Evolutionary conservation across 129 eudicot species (phyloP).

Genomic region (Arctium minus): DNA sequence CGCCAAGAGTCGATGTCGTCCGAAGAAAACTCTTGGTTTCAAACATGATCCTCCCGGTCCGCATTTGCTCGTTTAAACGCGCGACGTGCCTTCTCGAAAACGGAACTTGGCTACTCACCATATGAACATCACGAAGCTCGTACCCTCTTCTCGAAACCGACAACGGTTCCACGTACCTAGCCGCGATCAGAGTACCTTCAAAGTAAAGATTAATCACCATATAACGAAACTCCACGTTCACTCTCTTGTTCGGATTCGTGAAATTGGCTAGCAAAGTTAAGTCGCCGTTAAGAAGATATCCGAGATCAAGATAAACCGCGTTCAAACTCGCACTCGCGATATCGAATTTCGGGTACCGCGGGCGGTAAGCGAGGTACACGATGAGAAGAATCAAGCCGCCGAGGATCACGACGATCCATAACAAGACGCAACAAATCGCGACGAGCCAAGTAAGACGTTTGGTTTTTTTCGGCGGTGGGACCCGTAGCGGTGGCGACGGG

Average conservation of each 20-base stretch:
- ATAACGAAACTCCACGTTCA: constrained; percentile 57
- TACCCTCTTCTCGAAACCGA: constrained; percentile 36
- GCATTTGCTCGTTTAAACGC: constrained; percentile 45
- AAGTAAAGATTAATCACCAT: constrained; percentile 55
- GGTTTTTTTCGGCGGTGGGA: constrained; percentile 43
- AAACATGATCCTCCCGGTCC: constrained; percentile 43
- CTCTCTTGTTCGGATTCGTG: constrained; percentile 83
- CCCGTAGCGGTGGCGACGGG: constrained; percentile 33
- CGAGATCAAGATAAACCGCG: constrained; percentile 90
- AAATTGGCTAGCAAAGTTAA: constrained; percentile 72
- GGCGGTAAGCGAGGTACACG: constrained; percentile 65
- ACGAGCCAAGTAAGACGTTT: constrained; percentile 55
- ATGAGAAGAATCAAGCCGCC: constrained; percentile 74
- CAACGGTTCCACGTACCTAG: constrained; percentile 61
- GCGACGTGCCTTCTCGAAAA: constrained; percentile 43
- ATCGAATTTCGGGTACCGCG: constrained; percentile 75
- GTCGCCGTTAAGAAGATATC: constrained; percentile 77
- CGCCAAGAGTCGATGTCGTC: constrained; percentile 63
- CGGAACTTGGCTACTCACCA: constrained; percentile 70
- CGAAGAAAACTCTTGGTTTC: constrained; percentile 53
- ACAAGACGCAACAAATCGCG: constrained; percentile 67
- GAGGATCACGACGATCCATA: constrained; percentile 73
- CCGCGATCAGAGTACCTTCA: constrained; percentile 48
- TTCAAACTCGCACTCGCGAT: constrained; percentile 60
- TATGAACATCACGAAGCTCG: constrained; percentile 48